A percentile compares a stretch with the other conserved stretches of the same genome.
phyloP scores from a whole-genome alignment of 2,329 filamentous ascomycete genomes.

The Fusarium sulawesiense region DNA sequence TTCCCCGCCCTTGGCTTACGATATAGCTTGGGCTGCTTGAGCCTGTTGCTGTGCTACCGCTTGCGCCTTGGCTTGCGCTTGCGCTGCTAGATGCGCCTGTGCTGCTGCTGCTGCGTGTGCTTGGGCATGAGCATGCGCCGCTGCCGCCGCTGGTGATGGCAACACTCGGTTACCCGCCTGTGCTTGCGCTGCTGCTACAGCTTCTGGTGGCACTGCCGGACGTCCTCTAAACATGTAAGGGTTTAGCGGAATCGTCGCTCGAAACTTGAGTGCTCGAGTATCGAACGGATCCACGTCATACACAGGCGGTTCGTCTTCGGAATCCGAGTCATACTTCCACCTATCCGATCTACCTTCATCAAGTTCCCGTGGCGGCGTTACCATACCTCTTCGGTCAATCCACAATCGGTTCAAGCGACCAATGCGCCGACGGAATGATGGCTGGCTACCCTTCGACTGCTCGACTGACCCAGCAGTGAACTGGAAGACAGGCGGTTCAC shows the following conservation, averaged over 20 bases:
- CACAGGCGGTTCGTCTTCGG: constrained; percentile 80
- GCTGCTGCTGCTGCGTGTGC: constrained; percentile 47
- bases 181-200: constrained; percentile 39
- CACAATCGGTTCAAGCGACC: constrained; percentile 87
- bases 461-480: constrained; percentile 59
- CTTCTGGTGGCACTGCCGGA: constrained; percentile 49
- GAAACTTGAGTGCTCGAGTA: constrained; percentile 68
- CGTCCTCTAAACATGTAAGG: constrained; percentile 56
- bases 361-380: constrained; percentile 60
- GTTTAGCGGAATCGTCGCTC: constrained; percentile 67
- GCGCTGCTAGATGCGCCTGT: constrained; percentile 43
- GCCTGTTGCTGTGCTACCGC: constrained; percentile 37
- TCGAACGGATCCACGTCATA: constrained; percentile 81
- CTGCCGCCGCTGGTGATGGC: constrained; percentile 42
- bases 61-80: constrained; percentile 41
- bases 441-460: constrained; percentile 57
- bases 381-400: constrained; percentile 83
- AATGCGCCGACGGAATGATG: constrained; percentile 83
- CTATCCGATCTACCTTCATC: constrained; percentile 67
- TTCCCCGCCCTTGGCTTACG: constrained; percentile 9
- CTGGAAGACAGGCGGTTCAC: constrained; percentile 55
- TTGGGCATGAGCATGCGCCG: constrained; percentile 45
- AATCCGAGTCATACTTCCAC: constrained; percentile 90
- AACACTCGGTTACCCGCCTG: constrained; percentile 42
- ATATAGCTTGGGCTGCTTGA: constrained; percentile 36